Percentiles rank a stretch among this genome's conserved stretches.
These are phyloP conservation scores for Penicillium mononematosum DNA, from an alignment of 495 filamentous ascomycete species.

Conservation along the genomic window DNA sequence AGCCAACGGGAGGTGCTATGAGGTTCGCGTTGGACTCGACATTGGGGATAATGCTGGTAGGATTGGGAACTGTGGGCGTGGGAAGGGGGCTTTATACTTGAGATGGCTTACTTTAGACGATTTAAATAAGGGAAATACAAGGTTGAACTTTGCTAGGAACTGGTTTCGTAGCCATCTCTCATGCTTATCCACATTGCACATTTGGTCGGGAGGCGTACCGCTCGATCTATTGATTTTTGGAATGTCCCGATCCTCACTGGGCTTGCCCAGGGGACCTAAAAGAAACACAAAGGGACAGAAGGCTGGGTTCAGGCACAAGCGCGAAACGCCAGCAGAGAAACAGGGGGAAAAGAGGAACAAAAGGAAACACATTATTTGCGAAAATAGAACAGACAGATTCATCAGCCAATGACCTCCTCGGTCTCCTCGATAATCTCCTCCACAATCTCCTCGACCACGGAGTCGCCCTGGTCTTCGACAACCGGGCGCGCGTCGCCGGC, in stretches of 20 bases:
- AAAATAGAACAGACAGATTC: slow-evolving; percentile 29
- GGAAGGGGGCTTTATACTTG: slow-evolving; percentile 25
- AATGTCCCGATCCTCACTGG: slow-evolving; percentile 28
- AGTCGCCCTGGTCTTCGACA: slow-evolving; percentile 60
- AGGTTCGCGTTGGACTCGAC: slow-evolving; percentile 4
- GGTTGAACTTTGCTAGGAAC: slow-evolving; percentile 12
- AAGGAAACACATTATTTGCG: slow-evolving; percentile 44
- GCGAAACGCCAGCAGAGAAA: slow-evolving; percentile 29
- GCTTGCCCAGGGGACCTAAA: slow-evolving; percentile 20
- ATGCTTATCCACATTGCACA: slow-evolving; percentile 41
- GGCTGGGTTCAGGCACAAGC: slow-evolving; percentile 24
- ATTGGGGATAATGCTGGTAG: slow-evolving; percentile 12
- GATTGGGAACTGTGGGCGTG: slow-evolving; percentile 16
- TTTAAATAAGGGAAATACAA: slow-evolving; percentile 13
- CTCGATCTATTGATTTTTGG: slow-evolving; percentile 35
- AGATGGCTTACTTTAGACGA: not conserved
- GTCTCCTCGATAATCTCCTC: slow-evolving; percentile 93
- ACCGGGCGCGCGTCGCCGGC: slow-evolving; percentile 48
- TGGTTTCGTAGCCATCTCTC: slow-evolving; percentile 35
- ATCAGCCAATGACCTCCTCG: slow-evolving; percentile 70
- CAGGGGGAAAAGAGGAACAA: slow-evolving; percentile 26
- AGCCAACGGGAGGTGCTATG: slow-evolving; percentile 10
- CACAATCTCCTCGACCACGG: slow-evolving; percentile 82
- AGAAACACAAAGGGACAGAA: slow-evolving; percentile 28
- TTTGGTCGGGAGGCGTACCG: slow-evolving; percentile 26